Conservation (phyloP, 2,329 filamentous ascomycete species). For the Trichoderma citrinoviride region DNA sequence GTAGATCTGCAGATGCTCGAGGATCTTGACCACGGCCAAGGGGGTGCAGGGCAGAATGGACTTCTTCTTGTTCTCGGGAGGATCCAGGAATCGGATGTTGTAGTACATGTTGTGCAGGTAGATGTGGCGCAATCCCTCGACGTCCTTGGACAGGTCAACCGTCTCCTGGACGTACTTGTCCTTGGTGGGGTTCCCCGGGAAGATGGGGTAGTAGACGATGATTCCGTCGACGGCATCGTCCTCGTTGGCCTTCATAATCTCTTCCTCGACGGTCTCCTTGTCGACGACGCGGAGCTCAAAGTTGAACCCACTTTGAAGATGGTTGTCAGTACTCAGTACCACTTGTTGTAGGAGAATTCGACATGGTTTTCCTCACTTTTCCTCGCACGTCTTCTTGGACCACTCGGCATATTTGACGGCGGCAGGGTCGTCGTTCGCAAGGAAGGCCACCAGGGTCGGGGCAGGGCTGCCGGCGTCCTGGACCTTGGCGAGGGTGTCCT, state of each 20-base stretch:
- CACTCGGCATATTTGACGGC: constrained; percentile 93
- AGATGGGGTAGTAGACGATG: constrained; percentile 98
- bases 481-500: constrained; percentile 69
- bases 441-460: constrained; percentile 83
- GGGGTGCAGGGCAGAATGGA: constrained; percentile 94
- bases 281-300: constrained; percentile 82
- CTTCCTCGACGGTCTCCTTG: constrained; percentile 87
- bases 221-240: constrained; percentile 79
- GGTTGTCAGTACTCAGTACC: constrained; percentile 25
- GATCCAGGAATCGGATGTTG: constrained; percentile 91
- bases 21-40: constrained; percentile 91
- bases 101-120: constrained; percentile 99
- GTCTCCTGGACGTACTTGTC: constrained; percentile 97
- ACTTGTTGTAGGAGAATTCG: not conserved
- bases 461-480: constrained; percentile 53
- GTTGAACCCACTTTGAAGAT: constrained; percentile 71
- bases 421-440: constrained; percentile 88
- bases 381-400: constrained; percentile 93
- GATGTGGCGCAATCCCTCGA: constrained; percentile 89
- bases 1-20: constrained; percentile 94
- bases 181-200: constrained; percentile 72
- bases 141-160: constrained; percentile 85
- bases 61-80: constrained; percentile 73
- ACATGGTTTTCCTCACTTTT: constrained; percentile 71
- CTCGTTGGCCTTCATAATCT: constrained; percentile 78